A percentile compares a stretch with the other conserved stretches of the same genome.
These are phyloP conservation scores for Pleurozium schreberi DNA, from an alignment of 225 moss, liverwort and hornwort species.

Conservation along the genomic window DNA sequence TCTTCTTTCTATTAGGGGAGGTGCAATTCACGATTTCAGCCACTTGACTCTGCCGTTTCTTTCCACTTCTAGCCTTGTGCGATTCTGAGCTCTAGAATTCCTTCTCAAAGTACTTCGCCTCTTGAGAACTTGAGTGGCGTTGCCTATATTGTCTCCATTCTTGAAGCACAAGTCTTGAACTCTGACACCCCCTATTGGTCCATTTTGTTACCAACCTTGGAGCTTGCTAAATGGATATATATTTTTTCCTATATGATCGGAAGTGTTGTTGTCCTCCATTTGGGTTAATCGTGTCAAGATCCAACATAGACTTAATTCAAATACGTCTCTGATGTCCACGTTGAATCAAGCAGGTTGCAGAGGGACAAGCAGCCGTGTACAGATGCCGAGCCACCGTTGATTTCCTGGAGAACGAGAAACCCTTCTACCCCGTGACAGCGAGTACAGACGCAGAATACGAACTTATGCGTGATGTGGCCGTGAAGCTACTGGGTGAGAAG, in stretches of 20 bases:
- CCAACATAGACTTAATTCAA: background rate
- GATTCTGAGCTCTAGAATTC: background rate
- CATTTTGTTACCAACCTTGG: background rate
- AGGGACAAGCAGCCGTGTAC: constrained; percentile 68
- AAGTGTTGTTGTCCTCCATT: background rate
- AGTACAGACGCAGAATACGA: constrained; percentile 55
- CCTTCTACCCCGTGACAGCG: constrained; percentile 44
- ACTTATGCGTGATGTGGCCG: constrained; percentile 43
- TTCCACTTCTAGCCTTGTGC: background rate
- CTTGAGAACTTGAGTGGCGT: background rate
- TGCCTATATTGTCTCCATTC: background rate
- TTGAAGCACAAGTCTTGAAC: background rate
- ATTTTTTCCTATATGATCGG: background rate
- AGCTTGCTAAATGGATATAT: background rate
- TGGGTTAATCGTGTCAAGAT: background rate
- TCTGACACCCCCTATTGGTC: background rate
- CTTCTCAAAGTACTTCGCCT: background rate
- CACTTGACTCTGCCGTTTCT: background rate
- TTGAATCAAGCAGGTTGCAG: constrained; percentile 41
- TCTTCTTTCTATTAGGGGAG: background rate
- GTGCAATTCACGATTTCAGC: background rate
- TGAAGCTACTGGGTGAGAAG: constrained; percentile 40
- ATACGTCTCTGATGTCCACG: background rate
- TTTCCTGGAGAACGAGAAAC: constrained; percentile 43
- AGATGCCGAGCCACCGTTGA: constrained; percentile 51